Evolutionary conservation across 148 eudicot species (phyloP), one percentile per base, ranked within the genome.

Genomic region (Agrostemma githago): DNA sequence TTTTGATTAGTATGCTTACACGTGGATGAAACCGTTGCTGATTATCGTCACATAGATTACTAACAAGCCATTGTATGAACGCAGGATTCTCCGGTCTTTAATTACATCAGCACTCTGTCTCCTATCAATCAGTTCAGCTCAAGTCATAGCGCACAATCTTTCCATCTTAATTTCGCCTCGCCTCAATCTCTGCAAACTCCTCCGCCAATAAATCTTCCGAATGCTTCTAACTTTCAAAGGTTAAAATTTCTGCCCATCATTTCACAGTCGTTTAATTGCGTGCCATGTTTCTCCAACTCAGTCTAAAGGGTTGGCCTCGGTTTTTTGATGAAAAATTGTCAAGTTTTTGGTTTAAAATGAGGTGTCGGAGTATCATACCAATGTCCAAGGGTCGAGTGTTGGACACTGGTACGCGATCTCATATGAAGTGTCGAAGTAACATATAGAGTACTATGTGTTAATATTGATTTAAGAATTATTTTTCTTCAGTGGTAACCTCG

Each of bases 1-100:
- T 39, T 21, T 48, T 16, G 6, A 64, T 4, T 4, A 17, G 63
- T n/a, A 19, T 4, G 19, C 20, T 44, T 44, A 10, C 51, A 44
- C 10, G 51, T 46, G 10, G 51, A 46, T 46, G 8, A 11, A 6
- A 46, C 51, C 51, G 8, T 46, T 11, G 51, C 4, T 48, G 53
- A 20, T 48, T n/a, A 44, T 19, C 60, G 10, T 59, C 11, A 48
- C 67, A 43, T 66, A 34, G n/a, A 39, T 26, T 64, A 37, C 26
- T 75, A 34, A 74, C 65, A 43, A 68, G 16, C 8, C 26, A 66
- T 41, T 41, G 39, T 62, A 15, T 21, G 21, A 74, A 34, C 48
- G 76, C 81, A 85, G 88, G 88, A 85, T 76, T 85, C 88, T 57
- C 88, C 86, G 5, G 83, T 85, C 73, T 85, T 85, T 62, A 85